phyloP scores from a whole-genome alignment of 441 rosid genomes.

The Sinapis alba region DNA sequence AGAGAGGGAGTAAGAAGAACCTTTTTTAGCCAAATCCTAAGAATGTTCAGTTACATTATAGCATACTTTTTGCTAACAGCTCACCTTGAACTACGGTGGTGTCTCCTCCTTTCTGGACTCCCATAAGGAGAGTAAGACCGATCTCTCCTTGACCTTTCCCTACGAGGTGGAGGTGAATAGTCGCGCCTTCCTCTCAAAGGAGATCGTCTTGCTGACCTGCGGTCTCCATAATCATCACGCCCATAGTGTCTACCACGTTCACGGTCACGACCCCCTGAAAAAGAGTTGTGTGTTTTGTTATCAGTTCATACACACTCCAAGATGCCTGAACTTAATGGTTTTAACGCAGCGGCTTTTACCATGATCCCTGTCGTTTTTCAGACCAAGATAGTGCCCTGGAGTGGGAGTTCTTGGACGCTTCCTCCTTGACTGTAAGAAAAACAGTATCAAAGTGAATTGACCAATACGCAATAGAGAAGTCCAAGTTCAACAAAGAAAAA shows the following conservation, averaged over 20 bases:
- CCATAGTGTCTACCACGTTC: conserved; percentile 49
- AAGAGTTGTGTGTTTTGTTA: neutral
- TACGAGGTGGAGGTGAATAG: neutral
- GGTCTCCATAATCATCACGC: conserved; percentile 60
- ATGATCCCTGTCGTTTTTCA: conserved; percentile 70
- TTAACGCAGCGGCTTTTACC: conserved; percentile 41
- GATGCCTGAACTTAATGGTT: neutral
- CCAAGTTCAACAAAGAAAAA: neutral
- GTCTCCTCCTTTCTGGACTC: neutral
- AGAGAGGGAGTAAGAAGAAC: neutral
- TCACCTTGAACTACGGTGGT: neutral
- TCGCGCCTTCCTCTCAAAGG: conserved; percentile 41
- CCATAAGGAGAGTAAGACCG: conserved; percentile 1
- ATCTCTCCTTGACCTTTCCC: neutral
- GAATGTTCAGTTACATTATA: neutral
- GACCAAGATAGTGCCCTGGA: conserved; percentile 88
- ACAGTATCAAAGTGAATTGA: conserved; percentile 3
- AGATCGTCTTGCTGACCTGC: conserved; percentile 61
- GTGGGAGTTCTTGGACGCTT: conserved; percentile 89
- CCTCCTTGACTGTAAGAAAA: conserved; percentile 76
- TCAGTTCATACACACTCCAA: neutral
- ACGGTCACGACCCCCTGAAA: conserved; percentile 8
- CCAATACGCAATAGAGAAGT: neutral
- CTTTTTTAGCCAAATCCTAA: neutral
- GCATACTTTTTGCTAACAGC: neutral